Evolutionary conservation across 306 rosid genomes (phyloP).

Genomic region (Prunus padus): DNA sequence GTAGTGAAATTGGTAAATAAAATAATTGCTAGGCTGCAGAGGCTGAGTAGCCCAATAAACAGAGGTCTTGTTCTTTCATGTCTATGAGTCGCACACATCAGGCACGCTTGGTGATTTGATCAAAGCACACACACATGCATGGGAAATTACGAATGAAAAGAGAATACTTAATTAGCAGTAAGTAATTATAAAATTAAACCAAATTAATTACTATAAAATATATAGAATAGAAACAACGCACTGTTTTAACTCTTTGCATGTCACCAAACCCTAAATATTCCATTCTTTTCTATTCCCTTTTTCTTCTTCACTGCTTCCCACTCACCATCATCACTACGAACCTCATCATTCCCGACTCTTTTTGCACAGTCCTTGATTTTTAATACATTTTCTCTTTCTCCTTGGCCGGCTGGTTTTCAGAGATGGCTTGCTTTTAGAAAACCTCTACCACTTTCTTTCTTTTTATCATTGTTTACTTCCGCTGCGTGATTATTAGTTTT

Average conservation of each 20-base stretch:
- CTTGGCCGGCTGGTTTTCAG: slow-evolving; percentile 36
- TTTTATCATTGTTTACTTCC: slow-evolving; percentile 29
- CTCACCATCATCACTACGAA: slow-evolving; percentile 53
- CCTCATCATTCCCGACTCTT: slow-evolving; percentile 52
- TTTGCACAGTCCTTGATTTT: slow-evolving; percentile 1
- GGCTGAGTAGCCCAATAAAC: slow-evolving; percentile 9
- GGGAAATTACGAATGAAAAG: slow-evolving; percentile 31
- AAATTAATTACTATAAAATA: no score
- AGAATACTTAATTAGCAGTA: slow-evolving; percentile 2
- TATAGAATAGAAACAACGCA: slow-evolving; percentile 17
- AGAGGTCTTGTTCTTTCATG: slow-evolving; percentile 5
- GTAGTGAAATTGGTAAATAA: neutral
- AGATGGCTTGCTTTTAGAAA: slow-evolving; percentile 28
- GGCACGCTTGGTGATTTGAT: slow-evolving; percentile 63
- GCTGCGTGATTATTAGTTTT: slow-evolving; percentile 30
- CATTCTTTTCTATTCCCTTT: slow-evolving; percentile 30
- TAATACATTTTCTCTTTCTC: neutral
- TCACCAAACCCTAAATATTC: slow-evolving; percentile 78
- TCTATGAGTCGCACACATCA: slow-evolving; percentile 18
- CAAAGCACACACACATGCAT: slow-evolving; percentile 42
- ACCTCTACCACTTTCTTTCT: slow-evolving; percentile 26
- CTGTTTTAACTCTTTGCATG: slow-evolving; percentile 27
- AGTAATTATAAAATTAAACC: neutral
- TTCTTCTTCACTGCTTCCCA: slow-evolving; percentile 45
- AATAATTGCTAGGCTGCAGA: neutral